Base-by-base conservation (phyloP, 225 moss, liverwort and hornwort genomes). In the Bryoerythrophyllum caledonicum region DNA sequence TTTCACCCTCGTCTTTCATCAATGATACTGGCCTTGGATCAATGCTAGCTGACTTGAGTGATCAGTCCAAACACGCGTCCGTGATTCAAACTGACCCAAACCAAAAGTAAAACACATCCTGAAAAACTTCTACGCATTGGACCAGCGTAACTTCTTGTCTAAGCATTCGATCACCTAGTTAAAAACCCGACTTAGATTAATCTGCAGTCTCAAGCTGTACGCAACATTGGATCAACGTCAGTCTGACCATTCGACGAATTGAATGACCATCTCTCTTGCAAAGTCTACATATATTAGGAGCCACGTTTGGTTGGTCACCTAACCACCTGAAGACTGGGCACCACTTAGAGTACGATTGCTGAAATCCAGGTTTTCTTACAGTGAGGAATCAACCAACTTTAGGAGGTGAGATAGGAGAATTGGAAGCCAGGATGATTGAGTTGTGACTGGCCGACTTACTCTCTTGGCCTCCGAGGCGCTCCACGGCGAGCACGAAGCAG, bases 401-500 rank as follows among this genome's bases (percentile, higher is more conserved):
- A 67, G 43, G 46, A 27, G 62, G 56, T 35, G 54, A 51, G 23
- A 67, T 3, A 24, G 1, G 44, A 44, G 44, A 44, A 44, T 15
- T 44, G 4, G 15, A 19, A 17, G 16, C 48, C 19, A 49, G 19
- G 48, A 17, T 19, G 17, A 49, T 16, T 38, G 1, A 17, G 4
- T 15, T 44, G 44, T 44, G 44, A 4, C 4, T 38, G 53, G 11
- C 6, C 2, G 38, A 73, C 90, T 81, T 80, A 91, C 91, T 90
- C 59, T 90, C 91, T 82, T 86, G 91, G 27, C 91, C 91, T 13
- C 91, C 91, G 10, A 91, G 90, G 2, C 91, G 84, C 46, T 91
- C 90, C 8, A 91, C 87, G 7, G 91, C 91, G 30, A 78, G 75
- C 55, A 87, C 91, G 70, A 91, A 91, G 74, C 84, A 86, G 28